A percentile compares a stretch with the other conserved stretches of the same genome.
Evolutionary conservation across 2,329 filamentous ascomycete species (phyloP).

Genomic region (Fusarium guadeloupense): DNA sequence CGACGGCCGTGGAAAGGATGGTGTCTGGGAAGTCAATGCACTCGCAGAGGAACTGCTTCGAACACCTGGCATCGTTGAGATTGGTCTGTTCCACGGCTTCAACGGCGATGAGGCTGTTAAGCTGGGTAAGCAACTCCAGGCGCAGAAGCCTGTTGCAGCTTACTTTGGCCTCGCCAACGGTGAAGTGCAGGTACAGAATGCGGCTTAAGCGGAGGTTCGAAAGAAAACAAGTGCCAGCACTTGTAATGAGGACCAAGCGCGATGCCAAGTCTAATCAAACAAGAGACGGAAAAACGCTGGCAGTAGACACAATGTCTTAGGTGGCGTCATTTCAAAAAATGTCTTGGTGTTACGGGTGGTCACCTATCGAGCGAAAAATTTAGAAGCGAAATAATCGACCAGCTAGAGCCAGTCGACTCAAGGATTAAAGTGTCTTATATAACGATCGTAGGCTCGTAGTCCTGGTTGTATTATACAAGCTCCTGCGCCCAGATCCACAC

Average conservation of each 20-base stretch:
- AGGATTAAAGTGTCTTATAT: constrained; percentile 46
- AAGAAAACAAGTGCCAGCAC: background rate
- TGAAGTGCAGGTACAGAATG: constrained; percentile 56
- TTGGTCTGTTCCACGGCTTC: constrained; percentile 86
- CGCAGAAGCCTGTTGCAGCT: constrained; percentile 90
- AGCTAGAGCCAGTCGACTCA: constrained; percentile 23
- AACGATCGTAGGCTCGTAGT: constrained; percentile 48
- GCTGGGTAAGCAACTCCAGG: constrained; percentile 68
- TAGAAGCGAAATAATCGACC: constrained; percentile 29
- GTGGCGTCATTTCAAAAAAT: constrained; percentile 1
- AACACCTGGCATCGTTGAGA: constrained; percentile 89
- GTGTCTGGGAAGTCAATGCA: constrained; percentile 81
- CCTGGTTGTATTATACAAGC: constrained; percentile 49
- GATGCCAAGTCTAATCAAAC: background rate
- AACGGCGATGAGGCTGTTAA: constrained; percentile 74
- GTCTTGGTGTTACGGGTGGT: constrained; percentile 6
- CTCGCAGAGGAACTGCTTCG: constrained; percentile 79
- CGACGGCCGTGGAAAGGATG: constrained; percentile 60
- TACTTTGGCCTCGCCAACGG: constrained; percentile 94
- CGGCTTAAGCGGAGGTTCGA: constrained; percentile 20
- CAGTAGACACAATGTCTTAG: background rate
- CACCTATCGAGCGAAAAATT: constrained; percentile 1
- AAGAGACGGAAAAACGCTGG: background rate
- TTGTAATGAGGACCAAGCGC: background rate
- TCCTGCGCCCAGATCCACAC: constrained; percentile 44